Conservation (phyloP, 352 stramenopile genomes). For the Pythium aristosporum region DNA sequence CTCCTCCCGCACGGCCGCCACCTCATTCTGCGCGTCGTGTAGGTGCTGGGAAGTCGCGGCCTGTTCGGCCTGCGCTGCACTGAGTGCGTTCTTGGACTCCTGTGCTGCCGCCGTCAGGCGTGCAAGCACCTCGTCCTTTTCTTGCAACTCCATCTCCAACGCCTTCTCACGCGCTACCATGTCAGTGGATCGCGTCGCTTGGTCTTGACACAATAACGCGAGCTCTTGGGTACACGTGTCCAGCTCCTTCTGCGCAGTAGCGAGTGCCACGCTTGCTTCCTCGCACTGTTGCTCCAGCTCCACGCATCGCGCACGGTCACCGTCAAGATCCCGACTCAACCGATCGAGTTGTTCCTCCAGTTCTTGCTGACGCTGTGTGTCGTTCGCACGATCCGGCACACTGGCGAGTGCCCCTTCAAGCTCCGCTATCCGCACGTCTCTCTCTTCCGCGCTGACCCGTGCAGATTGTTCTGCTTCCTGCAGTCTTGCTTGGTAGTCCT, state of each 20-base stretch:
- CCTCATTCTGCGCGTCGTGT: not conserved
- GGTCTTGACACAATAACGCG: not conserved
- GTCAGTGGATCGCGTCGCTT: not conserved
- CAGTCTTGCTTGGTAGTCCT: not conserved
- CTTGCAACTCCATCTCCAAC: slow-evolving; percentile 1
- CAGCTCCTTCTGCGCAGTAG: not conserved
- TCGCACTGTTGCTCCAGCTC: not conserved
- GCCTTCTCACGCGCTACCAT: not conserved
- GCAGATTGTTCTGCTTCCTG: not conserved
- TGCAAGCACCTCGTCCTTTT: not conserved
- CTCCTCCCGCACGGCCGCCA: not conserved
- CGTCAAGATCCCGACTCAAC: not conserved
- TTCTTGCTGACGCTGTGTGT: not conserved
- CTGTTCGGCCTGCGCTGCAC: not conserved
- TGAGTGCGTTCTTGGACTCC: not conserved
- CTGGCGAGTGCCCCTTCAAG: not conserved
- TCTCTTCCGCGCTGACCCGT: not conserved
- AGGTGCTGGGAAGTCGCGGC: not conserved
- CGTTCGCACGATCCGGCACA: not conserved
- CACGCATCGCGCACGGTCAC: not conserved
- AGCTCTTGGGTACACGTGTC: not conserved
- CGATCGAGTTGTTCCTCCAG: not conserved
- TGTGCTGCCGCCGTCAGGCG: not conserved
- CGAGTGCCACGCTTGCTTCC: not conserved
- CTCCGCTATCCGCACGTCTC: slow-evolving; percentile 3